phyloP scores from a whole-genome alignment of 2,329 filamentous ascomycete genomes.

The Neofusicoccum laricinum region DNA sequence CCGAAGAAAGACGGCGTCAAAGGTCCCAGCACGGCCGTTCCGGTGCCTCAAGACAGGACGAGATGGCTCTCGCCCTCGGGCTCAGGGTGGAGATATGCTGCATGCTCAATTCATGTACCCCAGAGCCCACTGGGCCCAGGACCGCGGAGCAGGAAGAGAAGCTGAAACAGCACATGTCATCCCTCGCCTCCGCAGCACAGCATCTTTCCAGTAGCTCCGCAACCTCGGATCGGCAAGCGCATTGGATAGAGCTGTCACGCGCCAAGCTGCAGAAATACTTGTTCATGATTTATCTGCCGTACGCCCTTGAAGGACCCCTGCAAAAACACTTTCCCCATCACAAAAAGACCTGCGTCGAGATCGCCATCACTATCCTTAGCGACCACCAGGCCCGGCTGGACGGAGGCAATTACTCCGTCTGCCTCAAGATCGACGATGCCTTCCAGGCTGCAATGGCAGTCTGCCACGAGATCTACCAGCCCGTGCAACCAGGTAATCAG shows the following conservation, averaged over 20 bases:
- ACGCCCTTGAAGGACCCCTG: not conserved
- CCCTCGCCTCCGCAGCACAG: not conserved
- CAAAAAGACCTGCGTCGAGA: slow-evolving; percentile 1
- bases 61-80: not conserved
- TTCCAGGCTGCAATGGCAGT: not conserved
- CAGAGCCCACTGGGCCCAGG: not conserved
- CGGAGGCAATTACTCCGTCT: not conserved
- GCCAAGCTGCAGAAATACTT: not conserved
- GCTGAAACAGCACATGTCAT: not conserved
- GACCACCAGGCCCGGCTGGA: not conserved
- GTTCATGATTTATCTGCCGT: slow-evolving; percentile 4
- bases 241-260: not conserved
- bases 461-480: slow-evolving; percentile 3
- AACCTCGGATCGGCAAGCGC: not conserved
- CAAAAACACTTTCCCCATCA: not conserved
- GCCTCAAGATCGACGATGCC: slow-evolving; percentile 2
- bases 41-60: not conserved
- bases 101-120: not conserved
- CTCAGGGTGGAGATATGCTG: slow-evolving; percentile 4
- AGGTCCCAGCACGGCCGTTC: not conserved
- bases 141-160: not conserved
- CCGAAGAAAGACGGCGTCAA: not conserved
- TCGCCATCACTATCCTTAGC: not conserved
- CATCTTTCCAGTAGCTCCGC: not conserved
- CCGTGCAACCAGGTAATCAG: not conserved